Evolutionary conservation across 2,329 filamentous ascomycete species (phyloP).

Genomic region (Pseudocercospora musae): DNA sequence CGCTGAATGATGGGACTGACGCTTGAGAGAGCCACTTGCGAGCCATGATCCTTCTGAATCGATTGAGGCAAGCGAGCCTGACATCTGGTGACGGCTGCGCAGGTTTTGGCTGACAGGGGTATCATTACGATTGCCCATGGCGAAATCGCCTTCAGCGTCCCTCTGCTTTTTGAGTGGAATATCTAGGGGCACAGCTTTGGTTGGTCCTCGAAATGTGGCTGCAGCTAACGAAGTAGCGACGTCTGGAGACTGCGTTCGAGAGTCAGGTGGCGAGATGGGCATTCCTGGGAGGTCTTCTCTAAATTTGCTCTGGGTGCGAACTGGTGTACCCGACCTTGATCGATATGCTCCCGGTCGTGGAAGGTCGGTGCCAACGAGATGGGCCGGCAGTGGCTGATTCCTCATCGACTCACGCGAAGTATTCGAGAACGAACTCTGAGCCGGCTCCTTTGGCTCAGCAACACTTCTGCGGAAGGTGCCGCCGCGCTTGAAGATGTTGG

Average conservation of each 20-base stretch:
- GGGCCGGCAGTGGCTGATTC: slow-evolving; percentile 51
- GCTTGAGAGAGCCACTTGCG: slow-evolving; percentile 61
- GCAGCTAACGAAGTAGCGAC: slow-evolving; percentile 46
- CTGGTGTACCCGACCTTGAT: slow-evolving; percentile 58
- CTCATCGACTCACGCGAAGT: slow-evolving; percentile 85
- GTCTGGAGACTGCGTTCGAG: slow-evolving; percentile 74
- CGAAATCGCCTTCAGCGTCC: slow-evolving; percentile 13
- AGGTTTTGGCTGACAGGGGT: slow-evolving; percentile 36
- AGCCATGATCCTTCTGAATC: slow-evolving; percentile 97
- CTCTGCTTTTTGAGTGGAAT: slow-evolving; percentile 16
- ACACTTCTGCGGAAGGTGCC: slow-evolving; percentile 35
- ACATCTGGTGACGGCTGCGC: slow-evolving; percentile 46
- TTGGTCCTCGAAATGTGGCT: slow-evolving; percentile 39
- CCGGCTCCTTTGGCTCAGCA: slow-evolving; percentile 53
- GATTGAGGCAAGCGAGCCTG: slow-evolving; percentile 86
- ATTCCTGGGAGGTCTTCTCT: slow-evolving; percentile 87
- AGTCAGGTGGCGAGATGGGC: slow-evolving; percentile 80
- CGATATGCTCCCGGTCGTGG: slow-evolving; percentile 39
- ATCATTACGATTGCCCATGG: slow-evolving; percentile 37
- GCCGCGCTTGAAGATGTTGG: slow-evolving; percentile 71
- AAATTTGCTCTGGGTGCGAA: slow-evolving; percentile 85
- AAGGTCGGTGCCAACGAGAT: slow-evolving; percentile 41
- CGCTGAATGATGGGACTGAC: slow-evolving; percentile 44
- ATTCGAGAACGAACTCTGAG: slow-evolving; percentile 76
- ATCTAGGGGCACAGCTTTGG: slow-evolving; percentile 16